Evolutionary conservation across 2,329 filamentous ascomycete genomes (phyloP), one percentile per base, ranked within the genome.

Genomic region (Clonostachys sp.): DNA sequence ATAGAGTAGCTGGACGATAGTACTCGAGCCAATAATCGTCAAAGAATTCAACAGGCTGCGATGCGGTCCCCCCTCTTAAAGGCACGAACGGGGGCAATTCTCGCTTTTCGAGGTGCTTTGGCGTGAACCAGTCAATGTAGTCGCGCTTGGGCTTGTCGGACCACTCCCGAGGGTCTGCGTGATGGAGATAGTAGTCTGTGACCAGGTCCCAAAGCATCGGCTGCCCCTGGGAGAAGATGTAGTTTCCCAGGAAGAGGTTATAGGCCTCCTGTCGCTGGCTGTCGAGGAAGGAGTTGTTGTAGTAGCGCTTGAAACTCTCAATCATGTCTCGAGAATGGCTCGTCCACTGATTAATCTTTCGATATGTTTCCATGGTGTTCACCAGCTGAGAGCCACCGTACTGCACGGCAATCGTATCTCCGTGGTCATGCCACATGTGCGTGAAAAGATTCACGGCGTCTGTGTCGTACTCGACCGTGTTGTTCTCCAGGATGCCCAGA

Each of bases 1-100:
- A 96, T 2, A 97, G 71, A 0, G 88, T 89, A 8, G 89, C 78
- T 0, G 94, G 94, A 13, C 91, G 84, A 62, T 99, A 99, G 64
- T 96, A 97, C 63, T 99, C 94, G 8, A 94, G 75, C 94, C 94
- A 99, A 66, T 96, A 99, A 64, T 97, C 91, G 61, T 97, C 92
- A 50, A 89, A 90, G 50, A 79, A 82, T 5, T 75, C 70, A 4
- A 87, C 67, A 7, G 72, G 71, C 51, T 73, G 76, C 30, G 63
- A 61, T 12, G 55, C 54, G 8, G 61, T 54, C 18, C 71, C 64
- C 35, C 65, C 62, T 5, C 67, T 68, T 36, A 64, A 57, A 51
- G 57, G 63, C 7, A 67, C 61, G 33, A 63, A 66, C 12, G 76
- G 74, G 5, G 84, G 83, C 41, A 87, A 57, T 14, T 46, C 61